Conservation (phyloP, 2,329 filamentous ascomycete species). For the Zasmidium angulare region DNA sequence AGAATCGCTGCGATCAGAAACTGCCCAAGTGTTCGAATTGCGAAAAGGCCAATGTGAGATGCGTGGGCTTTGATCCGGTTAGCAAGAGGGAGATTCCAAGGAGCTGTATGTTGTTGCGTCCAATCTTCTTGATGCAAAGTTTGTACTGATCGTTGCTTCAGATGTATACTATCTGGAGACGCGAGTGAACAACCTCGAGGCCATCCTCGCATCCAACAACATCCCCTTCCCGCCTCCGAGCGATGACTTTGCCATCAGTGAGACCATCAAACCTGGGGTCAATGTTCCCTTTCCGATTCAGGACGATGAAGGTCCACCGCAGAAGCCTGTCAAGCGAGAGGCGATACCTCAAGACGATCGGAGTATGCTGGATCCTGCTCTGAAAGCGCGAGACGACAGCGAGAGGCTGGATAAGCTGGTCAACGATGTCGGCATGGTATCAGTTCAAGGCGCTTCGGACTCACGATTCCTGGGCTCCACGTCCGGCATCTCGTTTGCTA, state of each 20-base stretch:
- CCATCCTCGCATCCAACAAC: slow-evolving; percentile 65
- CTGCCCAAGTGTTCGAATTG: slow-evolving; percentile 88
- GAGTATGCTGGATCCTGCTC: slow-evolving; percentile 27
- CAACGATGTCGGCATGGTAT: slow-evolving; percentile 71
- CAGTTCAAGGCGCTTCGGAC: slow-evolving; percentile 71
- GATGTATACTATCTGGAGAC: slow-evolving; percentile 92
- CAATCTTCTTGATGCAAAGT: not conserved
- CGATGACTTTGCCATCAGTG: slow-evolving; percentile 56
- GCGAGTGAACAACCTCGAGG: slow-evolving; percentile 79
- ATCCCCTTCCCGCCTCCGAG: slow-evolving; percentile 71
- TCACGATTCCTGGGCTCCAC: slow-evolving; percentile 79
- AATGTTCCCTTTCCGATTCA: slow-evolving; percentile 37
- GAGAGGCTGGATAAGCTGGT: slow-evolving; percentile 66
- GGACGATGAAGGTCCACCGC: slow-evolving; percentile 18
- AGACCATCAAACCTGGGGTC: slow-evolving; percentile 34
- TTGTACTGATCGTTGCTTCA: not conserved
- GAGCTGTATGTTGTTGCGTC: slow-evolving; percentile 54
- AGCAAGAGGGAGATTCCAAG: slow-evolving; percentile 88
- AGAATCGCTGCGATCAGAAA: slow-evolving; percentile 88
- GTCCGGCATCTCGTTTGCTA: slow-evolving; percentile 89
- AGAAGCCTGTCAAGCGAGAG: slow-evolving; percentile 8
- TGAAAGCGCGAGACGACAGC: slow-evolving; percentile 53
- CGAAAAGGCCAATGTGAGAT: slow-evolving; percentile 87
- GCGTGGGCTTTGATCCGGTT: slow-evolving; percentile 94
- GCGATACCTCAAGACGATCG: not conserved